Conservation (phyloP, 306 rosid species). For the Rubus parviflorus region DNA sequence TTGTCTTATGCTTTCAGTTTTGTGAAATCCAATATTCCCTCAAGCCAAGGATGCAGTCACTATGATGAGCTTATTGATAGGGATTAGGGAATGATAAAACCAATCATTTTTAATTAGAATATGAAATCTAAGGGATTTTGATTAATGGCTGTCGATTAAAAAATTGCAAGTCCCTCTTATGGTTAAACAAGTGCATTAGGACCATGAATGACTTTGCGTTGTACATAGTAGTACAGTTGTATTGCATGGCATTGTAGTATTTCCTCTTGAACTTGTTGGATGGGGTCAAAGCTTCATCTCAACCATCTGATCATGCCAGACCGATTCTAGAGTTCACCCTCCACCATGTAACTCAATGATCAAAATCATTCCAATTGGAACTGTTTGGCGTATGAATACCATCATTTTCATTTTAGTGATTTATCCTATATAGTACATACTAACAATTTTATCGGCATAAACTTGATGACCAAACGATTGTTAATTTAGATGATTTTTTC, state of each 20-base stretch:
- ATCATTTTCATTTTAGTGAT: too few relatives aligned
- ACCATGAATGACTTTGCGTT: not conserved
- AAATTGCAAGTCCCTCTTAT: constrained; percentile 10
- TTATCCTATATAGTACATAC: too few relatives aligned
- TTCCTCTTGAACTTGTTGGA: not conserved
- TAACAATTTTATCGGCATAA: not conserved
- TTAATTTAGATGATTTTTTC: not conserved
- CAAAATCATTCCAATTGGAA: not conserved
- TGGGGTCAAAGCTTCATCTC: not conserved
- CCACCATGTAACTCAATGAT: not conserved
- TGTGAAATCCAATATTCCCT: not conserved
- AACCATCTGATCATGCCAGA: not conserved
- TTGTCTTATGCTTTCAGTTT: constrained; percentile 17
- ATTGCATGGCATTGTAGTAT: not conserved
- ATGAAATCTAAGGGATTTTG: not conserved
- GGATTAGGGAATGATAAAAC: constrained; percentile 5
- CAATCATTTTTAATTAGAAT: not conserved
- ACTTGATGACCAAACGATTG: not conserved
- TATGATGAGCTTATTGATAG: not conserved
- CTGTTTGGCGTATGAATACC: too few relatives aligned
- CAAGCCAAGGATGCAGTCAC: constrained; percentile 1
- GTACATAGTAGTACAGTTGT: constrained; percentile 4
- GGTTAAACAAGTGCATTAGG: not conserved
- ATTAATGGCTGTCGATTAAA: not conserved
- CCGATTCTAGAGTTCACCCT: too few relatives aligned